A percentile compares a stretch with the other conserved stretches of the same genome.
Evolutionary conservation across 805 yeast species (phyloP).

Genomic region (Yarrowia phangngaensis): DNA sequence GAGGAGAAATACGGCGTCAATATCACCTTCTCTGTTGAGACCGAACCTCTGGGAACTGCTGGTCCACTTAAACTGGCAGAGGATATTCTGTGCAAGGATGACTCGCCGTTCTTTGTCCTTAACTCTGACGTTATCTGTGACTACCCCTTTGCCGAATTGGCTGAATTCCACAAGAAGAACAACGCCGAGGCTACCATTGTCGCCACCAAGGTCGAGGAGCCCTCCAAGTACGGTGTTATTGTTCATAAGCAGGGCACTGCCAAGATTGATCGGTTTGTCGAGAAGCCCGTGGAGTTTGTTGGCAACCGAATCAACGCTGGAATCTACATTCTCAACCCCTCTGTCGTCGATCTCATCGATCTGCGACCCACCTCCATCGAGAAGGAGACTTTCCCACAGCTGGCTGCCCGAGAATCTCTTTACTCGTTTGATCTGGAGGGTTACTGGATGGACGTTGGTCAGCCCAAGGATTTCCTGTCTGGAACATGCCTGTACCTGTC

Average conservation of each 20-base stretch:
- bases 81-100: conserved; percentile 86
- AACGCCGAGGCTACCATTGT: conserved; percentile 98
- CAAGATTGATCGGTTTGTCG: conserved; percentile 97
- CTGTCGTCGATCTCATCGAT: conserved; percentile 93
- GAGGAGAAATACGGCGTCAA: conserved; percentile 90
- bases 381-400: conserved; percentile 97
- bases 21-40: conserved; percentile 96
- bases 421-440: conserved; percentile 98
- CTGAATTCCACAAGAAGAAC: conserved; percentile 87
- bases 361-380: conserved; percentile 98
- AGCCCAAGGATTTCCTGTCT: conserved; percentile 97
- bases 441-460: conserved; percentile 99
- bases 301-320: conserved; percentile 99
- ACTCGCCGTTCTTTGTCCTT: conserved; percentile 93
- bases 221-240: conserved; percentile 98
- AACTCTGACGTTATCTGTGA: conserved; percentile 99
- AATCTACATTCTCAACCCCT: conserved; percentile 95
- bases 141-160: conserved; percentile 92
- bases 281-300: conserved; percentile 98
- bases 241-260: conserved; percentile 94
- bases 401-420: conserved; percentile 82
- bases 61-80: conserved; percentile 99
- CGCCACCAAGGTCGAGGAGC: conserved; percentile 99
- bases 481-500: conserved; percentile 91
- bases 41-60: conserved; percentile 99